These are phyloP conservation scores for Cladobotryum protrusum DNA, from an alignment of 2,329 filamentous ascomycete species.

Conservation along the genomic window DNA sequence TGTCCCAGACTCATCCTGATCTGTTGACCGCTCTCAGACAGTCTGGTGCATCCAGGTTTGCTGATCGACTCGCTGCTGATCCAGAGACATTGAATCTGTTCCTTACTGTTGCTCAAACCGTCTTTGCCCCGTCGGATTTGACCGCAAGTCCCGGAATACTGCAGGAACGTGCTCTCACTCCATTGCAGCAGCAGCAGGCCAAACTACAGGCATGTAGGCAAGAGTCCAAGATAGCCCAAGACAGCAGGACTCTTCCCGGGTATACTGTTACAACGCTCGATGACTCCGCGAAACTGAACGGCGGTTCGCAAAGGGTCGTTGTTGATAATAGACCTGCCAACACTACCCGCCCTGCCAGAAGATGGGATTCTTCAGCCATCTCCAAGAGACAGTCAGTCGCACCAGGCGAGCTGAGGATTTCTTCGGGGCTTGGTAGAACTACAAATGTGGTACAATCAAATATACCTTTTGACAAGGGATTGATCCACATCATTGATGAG, in stretches of 20 bases:
- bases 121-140: conserved; percentile 1
- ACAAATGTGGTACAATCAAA: background rate
- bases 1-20: too few species aligned
- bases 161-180: background rate
- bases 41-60: background rate
- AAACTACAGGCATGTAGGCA: background rate
- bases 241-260: background rate
- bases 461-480: background rate
- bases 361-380: background rate
- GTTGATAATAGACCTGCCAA: conserved; percentile 1
- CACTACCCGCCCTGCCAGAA: background rate
- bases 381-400: background rate
- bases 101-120: background rate
- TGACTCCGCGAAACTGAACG: background rate
- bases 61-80: background rate
- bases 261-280: background rate
- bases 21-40: too few species aligned
- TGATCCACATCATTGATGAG: conserved; percentile 1
- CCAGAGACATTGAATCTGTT: background rate
- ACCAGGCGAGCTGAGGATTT: background rate
- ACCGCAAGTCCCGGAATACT: background rate
- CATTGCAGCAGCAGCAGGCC: background rate
- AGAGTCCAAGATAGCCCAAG: background rate
- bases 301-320: background rate
- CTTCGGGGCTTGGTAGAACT: background rate